Evolutionary conservation across 768 basidiomycete species (phyloP), one percentile per base, ranked within the genome.

Genomic region (Multifurca ochricompacta): DNA sequence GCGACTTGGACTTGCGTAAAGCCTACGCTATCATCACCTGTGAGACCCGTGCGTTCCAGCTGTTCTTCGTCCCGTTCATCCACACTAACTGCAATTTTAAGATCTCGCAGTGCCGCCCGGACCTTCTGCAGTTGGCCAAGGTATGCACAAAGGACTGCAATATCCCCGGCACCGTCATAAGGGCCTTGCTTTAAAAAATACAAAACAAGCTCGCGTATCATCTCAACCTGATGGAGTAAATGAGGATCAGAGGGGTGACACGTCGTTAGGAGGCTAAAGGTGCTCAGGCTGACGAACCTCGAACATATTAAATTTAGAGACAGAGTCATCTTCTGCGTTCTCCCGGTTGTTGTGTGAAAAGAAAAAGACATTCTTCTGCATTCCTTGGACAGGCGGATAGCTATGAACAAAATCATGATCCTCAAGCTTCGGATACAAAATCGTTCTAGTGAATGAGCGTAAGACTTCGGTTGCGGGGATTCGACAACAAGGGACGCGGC

Each of bases 51-150:
- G 53, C 78, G 75, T 0, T 72, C 78, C 1, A 89, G 73, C n/a
- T 75, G 74, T 3, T 73, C 76, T 62, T 81, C 74, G 59, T 89
- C 87, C 13, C 79, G 72, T 45, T 87, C 85, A 51, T 88, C 85
- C 30, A 89, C 77, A 19, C 81, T 69, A 3, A 87, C 77, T 0
- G 82, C 75, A 27, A 90, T 75, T 51, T 78, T 73, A 18, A 61
- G 44, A 1, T 66, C 61, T 7, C 62, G 57, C 3, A 80, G 62
- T 1, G 71, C 73, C 19, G 74, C 73, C 19, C 76, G 67, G 2
- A 80, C 65, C 43, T 70, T 67, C 23, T 72, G 69, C 23, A 80
- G 66, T 42, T 80, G 78, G 0, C 79, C 77, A 1, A 79, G 66
- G 53, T 81, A 78, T 0, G 77, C 77, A 56, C 76, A 77, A 8